Evolutionary conservation across 164 flowering plant genomes (phyloP), one percentile per base, ranked within the genome.

Genomic region (Piper betle): DNA sequence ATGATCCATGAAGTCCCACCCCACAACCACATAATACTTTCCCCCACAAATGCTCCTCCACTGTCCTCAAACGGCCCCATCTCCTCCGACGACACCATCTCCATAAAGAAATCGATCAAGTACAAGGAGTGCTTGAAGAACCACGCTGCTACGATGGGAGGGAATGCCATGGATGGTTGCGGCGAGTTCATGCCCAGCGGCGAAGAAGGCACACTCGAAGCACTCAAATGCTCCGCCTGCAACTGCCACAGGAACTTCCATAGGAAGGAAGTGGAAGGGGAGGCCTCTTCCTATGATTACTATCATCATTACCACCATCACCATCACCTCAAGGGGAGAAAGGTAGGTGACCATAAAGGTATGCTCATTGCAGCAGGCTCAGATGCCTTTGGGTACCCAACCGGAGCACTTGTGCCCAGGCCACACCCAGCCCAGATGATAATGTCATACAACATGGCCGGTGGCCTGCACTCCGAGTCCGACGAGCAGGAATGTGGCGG

Each of bases 171-270:
- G 2, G 97, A 90, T 73, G 97, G 97, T 37, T 90, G 97, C 64
- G 93, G 97, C 0, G 97, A 90, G 74, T 90, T 87, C 85, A 85
- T 90, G 95, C 84, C 95, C 0, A 72, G 79, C 62, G 92, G 87
- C 0, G 87, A 77, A 63, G 94, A 82, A 60, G 95, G 86, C 19
- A 78, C 76, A 52, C 68, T 81, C 16, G 95, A 84, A 68, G 83
- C 93, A 38, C 84, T 90, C 64, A 90, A 64, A 37, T 90, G 97
- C 75, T 84, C 89, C 3, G 97, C 83, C 70, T 87, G 97, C 82
- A 77, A 76, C 64, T 91, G 97, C 71, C 97, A 91, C 68, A 77
- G 97, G 58, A 91, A 91, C 81, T 91, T 91, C 82, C 97, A 91
- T 69, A 79, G 91, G 52, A 87, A 82, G 66, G 87, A 84, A 53